Evolutionary conservation across 768 basidiomycete genomes (phyloP), one percentile per base, ranked within the genome.

Genomic region (Tulasnella sp.): DNA sequence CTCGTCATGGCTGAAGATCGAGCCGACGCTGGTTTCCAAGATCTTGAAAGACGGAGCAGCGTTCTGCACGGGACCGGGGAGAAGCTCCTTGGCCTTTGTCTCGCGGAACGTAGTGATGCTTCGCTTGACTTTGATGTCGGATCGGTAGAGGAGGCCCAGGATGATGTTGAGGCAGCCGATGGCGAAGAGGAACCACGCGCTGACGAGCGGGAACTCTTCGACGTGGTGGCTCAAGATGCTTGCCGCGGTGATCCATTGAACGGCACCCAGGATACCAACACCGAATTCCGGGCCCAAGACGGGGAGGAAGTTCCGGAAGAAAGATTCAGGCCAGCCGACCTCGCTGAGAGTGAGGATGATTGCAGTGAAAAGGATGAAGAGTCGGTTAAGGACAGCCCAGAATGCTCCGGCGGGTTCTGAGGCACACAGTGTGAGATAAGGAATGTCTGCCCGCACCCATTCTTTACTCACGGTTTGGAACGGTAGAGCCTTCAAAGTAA

Each of bases 131-230:
- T 88, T 89, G 72, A 86, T 87, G 1, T 82, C 83, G 75, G 84
- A 83, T 71, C 88, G 87, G 84, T 88, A 91, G 78, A 90, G 84
- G 75, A 92, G 85, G 79, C 81, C 59, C 74, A 88, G 83, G 73
- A 94, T 79, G 76, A 94, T 88, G 82, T 96, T 94, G 71, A 96
- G 80, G 80, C 92, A 94, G n/a, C 94, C 94, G 72, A 96, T 78
- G 69, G 92, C 85, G 83, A 96, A 96, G 74, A 96, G 86, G 83
- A 96, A 89, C 84, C 95, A 95, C 62, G 91, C 93, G 5, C 93
- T 84, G 74, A 94, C 94, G 78, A 95, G 91, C 22, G 93, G 88
- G 83, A 96, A 95, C 74, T 87, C 88, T 76, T 93, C 89, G 72
- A 94, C 92, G 79, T 88, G 83, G 75, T 84, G 84, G 36, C 84